phyloP scores from a whole-genome alignment of 1,139 yeast genomes.

The Sugiyamaella japonica region DNA sequence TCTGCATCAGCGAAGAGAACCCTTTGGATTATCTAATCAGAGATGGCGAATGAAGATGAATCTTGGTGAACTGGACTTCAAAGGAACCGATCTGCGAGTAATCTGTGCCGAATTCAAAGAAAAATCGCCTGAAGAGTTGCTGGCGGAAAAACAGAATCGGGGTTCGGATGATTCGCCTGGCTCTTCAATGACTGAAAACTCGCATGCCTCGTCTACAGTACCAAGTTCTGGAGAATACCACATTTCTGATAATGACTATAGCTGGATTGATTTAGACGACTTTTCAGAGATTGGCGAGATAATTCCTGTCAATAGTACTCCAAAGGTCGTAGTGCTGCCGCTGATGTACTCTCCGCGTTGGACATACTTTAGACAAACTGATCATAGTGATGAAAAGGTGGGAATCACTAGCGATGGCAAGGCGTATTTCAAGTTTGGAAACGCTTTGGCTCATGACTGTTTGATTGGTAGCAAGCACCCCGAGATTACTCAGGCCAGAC shows the following conservation, averaged over 20 bases:
- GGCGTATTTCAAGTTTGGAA: constrained; percentile 55
- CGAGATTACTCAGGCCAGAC: constrained; percentile 35
- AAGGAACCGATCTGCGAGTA: constrained; percentile 70
- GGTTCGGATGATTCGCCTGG: constrained; percentile 23
- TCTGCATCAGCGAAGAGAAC: constrained; percentile 80
- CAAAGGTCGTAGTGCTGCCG: constrained; percentile 61
- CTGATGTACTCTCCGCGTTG: constrained; percentile 74
- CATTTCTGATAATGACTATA: constrained; percentile 49
- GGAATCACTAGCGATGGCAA: constrained; percentile 40
- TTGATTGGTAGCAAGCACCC: constrained; percentile 50
- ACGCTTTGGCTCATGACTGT: constrained; percentile 68
- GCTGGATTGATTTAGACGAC: constrained; percentile 84
- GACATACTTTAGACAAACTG: constrained; percentile 68
- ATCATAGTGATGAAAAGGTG: constrained; percentile 37
- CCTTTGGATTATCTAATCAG: constrained; percentile 55
- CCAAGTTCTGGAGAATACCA: constrained; percentile 39
- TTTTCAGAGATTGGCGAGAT: constrained; percentile 63
- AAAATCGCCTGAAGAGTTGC: constrained; percentile 48
- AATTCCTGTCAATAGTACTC: constrained; percentile 48
- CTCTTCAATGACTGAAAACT: constrained; percentile 18
- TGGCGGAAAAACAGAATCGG: constrained; percentile 40
- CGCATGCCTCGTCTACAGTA: constrained; percentile 21
- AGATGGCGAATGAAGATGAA: constrained; percentile 69
- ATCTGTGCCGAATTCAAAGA: constrained; percentile 68
- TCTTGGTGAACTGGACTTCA: constrained; percentile 72